Evolutionary conservation across 176 grass and related monocot genomes (phyloP).

Genomic region (Oryza rufipogon): DNA sequence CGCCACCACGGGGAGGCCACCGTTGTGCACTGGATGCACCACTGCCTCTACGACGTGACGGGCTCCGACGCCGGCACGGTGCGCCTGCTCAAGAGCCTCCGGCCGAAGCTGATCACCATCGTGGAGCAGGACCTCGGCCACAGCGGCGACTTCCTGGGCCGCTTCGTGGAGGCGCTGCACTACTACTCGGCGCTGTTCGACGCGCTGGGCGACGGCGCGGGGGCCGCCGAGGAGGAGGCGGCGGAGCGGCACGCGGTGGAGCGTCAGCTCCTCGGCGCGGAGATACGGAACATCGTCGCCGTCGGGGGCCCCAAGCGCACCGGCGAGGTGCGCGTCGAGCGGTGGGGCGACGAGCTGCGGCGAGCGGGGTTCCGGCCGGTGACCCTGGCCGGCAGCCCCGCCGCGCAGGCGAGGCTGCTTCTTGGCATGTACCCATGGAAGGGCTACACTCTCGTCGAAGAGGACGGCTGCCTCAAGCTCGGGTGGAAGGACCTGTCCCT

Average conservation of each 20-base stretch:
- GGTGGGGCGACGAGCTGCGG: slow-evolving; percentile 82
- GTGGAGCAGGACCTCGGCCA: slow-evolving; percentile 90
- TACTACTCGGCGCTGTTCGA: slow-evolving; percentile 98
- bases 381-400: slow-evolving; percentile 72
- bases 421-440: slow-evolving; percentile 92
- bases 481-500: slow-evolving; percentile 96
- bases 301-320: slow-evolving; percentile 79
- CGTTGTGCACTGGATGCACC: slow-evolving; percentile 96
- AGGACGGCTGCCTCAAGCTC: slow-evolving; percentile 70
- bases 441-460: slow-evolving; percentile 88
- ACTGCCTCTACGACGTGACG: slow-evolving; percentile 89
- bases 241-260: slow-evolving; percentile 72
- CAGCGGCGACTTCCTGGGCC: slow-evolving; percentile 71
- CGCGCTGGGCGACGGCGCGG: slow-evolving; percentile 69
- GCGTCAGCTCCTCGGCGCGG: slow-evolving; percentile 75
- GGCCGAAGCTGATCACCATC: slow-evolving; percentile 82
- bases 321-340: slow-evolving; percentile 73
- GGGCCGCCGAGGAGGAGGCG: slow-evolving; percentile 33
- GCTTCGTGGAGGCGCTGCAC: slow-evolving; percentile 91
- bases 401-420: slow-evolving; percentile 76
- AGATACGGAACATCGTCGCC: slow-evolving; percentile 94
- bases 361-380: slow-evolving; percentile 66
- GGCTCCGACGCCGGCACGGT: slow-evolving; percentile 72
- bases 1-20: slow-evolving; percentile 56
- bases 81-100: slow-evolving; percentile 57